A percentile compares a stretch with the other conserved stretches of the same genome.
Evolutionary conservation across 2,329 filamentous ascomycete genomes (phyloP).

Genomic region (Dichotomopilus funicola): DNA sequence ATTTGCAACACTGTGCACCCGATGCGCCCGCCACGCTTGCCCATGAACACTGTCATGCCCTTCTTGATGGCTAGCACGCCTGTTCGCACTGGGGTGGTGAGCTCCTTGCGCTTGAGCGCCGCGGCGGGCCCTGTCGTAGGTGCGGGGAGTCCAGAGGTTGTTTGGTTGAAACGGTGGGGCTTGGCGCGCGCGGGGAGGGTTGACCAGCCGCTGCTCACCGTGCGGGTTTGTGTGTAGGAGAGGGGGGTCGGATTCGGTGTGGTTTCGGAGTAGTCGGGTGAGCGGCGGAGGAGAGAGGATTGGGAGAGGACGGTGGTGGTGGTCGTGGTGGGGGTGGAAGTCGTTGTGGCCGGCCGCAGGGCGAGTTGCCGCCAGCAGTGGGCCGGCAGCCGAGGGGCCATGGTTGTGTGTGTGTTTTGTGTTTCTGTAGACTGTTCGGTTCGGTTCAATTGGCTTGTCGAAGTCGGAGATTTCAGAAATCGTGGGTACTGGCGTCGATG

Average conservation of each 20-base stretch:
- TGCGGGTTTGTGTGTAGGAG: slow-evolving; percentile 34
- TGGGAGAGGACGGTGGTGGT: slow-evolving; percentile 8
- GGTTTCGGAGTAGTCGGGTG: slow-evolving; percentile 20
- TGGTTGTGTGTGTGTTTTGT: slow-evolving; percentile 11
- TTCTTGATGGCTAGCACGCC: slow-evolving; percentile 85
- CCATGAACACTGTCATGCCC: slow-evolving; percentile 91
- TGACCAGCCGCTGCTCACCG: slow-evolving; percentile 56
- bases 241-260: slow-evolving; percentile 26
- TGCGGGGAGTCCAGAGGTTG: slow-evolving; percentile 47
- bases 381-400: slow-evolving; percentile 31
- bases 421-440: not conserved
- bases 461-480: not conserved
- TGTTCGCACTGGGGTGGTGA: slow-evolving; percentile 60
- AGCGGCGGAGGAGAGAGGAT: slow-evolving; percentile 23
- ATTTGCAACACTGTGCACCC: slow-evolving; percentile 91
- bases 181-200: slow-evolving; percentile 43
- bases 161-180: slow-evolving; percentile 56
- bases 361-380: slow-evolving; percentile 28
- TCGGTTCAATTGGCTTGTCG: not conserved
- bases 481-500: not conserved
- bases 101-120: slow-evolving; percentile 51
- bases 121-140: slow-evolving; percentile 54
- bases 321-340: slow-evolving; percentile 14
- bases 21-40: slow-evolving; percentile 68
- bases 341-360: slow-evolving; percentile 5